Evolutionary conservation across 2,329 filamentous ascomycete genomes (phyloP), one percentile per base, ranked within the genome.

Genomic region (Aspergillus sojae): DNA sequence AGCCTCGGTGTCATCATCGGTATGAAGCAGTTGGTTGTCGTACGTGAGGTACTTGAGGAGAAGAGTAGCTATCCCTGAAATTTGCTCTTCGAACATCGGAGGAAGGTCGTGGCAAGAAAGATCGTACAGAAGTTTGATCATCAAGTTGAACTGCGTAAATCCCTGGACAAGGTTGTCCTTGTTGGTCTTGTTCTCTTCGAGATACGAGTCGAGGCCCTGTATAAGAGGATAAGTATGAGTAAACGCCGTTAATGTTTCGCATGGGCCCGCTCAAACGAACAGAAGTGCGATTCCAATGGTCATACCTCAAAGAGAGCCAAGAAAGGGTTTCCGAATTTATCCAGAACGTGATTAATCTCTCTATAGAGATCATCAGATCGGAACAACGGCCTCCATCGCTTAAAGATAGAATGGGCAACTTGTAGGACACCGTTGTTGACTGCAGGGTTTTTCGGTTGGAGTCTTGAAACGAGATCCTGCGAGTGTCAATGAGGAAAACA

Each of bases 361-460:
- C 88, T 91, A 78, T 93, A 99, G 12, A 99, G 87, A 57, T 91
- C 93, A 78, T 99, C 93, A 50, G 94, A 97, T 65, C 91, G 89
- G 81, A 96, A 97, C 46, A 99, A 85, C 10, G 95, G 96, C 68
- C 95, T 87, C 95, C 95, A 99, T 77, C 95, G 86, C 77, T 91
- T 92, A 81, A 98, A 99, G 72, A 99, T 98, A 56, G 95, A 98
- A 80, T 99, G 95, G 70, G 96, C 96, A 52, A 99, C 95, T 80
- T 97, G 93, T 65, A 99, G 84, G 21, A 99, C 95, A 69, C 95
- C 96, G 72, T 94, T 92, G 79, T 98, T 99, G 77, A 93, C 85
- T 68, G 90, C 89, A 64, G 90, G 88, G 76, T 98, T 91, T 70
- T 91, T 89, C 14, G 90, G 85, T 3, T 93, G 94, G 67, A 99